Evolutionary conservation across 2,329 filamentous ascomycete genomes (phyloP).

Genomic region (Trichoderma asperellum): DNA sequence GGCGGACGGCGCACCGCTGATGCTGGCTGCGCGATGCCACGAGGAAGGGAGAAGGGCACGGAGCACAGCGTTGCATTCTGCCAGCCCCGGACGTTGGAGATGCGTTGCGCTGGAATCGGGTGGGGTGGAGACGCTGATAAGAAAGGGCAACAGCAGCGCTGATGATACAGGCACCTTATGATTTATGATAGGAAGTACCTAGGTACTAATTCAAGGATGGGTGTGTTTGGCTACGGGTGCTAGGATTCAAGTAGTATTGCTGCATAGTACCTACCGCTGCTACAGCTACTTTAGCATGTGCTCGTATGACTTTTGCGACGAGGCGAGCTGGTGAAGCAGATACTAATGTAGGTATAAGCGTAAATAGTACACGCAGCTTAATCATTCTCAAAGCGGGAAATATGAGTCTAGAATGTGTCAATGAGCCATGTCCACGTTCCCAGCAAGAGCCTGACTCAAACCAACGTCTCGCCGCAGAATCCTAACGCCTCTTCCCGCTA

Average conservation of each 20-base stretch:
- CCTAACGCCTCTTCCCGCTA: slow-evolving; percentile 1
- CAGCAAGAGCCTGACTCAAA: not conserved
- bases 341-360: not conserved
- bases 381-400: not conserved
- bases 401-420: not conserved
- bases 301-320: not conserved
- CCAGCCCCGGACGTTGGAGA: not conserved
- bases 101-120: slow-evolving; percentile 19
- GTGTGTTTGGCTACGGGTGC: too few species aligned
- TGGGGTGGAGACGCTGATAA: slow-evolving; percentile 25
- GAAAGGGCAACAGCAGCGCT: not conserved
- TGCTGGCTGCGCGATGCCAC: slow-evolving; percentile 3
- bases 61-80: not conserved
- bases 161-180: not conserved
- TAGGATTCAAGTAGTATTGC: not conserved
- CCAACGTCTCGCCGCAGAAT: not conserved
- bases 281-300: not conserved
- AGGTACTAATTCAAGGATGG: too few species aligned
- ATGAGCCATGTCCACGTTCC: not conserved
- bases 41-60: not conserved
- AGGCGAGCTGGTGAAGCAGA: not conserved
- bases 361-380: not conserved
- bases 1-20: not conserved
- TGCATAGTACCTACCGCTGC: not conserved
- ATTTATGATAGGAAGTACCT: not conserved